Percentiles rank a stretch among this genome's conserved stretches.
Conservation (phyloP, 768 basidiomycete genomes). For the Termitomyces sp. region DNA sequence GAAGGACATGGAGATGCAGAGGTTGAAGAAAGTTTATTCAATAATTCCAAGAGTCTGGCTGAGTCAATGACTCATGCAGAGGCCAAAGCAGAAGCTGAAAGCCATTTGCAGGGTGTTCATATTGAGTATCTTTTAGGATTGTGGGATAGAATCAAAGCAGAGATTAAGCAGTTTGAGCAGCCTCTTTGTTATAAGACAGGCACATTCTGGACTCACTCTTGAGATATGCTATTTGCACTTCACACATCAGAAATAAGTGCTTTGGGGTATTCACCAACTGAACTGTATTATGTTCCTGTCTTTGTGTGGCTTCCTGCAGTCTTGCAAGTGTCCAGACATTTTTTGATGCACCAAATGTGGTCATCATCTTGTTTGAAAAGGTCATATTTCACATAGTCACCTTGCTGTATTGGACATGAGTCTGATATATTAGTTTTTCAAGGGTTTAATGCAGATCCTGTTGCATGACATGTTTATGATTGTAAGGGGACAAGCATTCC, state of each 20-base stretch:
- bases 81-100: not conserved
- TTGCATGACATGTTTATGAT: not conserved
- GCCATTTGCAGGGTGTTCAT: not conserved
- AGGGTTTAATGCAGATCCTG: not conserved
- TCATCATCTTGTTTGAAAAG: slow-evolving; percentile 1
- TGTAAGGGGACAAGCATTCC: too few species aligned
- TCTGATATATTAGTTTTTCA: too few species aligned
- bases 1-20: slow-evolving; percentile 1
- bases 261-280: not conserved
- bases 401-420: too few species aligned
- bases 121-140: not conserved
- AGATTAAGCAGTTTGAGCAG: not conserved
- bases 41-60: not conserved
- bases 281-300: slow-evolving; percentile 2
- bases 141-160: not conserved
- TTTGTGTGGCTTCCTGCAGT: slow-evolving; percentile 1
- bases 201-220: not conserved
- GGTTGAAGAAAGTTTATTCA: slow-evolving; percentile 1
- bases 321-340: not conserved
- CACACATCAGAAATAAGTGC: not conserved
- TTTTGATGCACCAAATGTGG: not conserved
- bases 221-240: not conserved
- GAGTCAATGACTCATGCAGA: slow-evolving; percentile 1
- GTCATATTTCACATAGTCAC: too few species aligned
- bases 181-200: not conserved